Base-by-base conservation (phyloP, 495 filamentous ascomycete genomes). In the Tuber microsphaerosporum region DNA sequence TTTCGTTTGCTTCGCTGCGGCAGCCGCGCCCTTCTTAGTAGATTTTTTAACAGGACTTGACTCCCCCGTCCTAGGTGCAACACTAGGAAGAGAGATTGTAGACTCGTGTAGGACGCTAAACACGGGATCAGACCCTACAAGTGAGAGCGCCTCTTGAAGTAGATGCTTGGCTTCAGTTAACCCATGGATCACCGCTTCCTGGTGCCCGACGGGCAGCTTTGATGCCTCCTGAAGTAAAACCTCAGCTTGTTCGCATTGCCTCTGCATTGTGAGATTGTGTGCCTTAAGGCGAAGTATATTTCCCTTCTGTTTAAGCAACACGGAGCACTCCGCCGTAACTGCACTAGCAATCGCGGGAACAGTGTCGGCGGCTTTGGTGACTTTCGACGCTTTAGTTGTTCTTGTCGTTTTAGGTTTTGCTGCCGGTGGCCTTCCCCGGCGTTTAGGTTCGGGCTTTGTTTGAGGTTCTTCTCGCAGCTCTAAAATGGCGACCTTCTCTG, bases 41-140 rank as follows among this genome's bases (percentile, higher is more conserved):
- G 77, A 69, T 72, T 80, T 82, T 73, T 81, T 81, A 56, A 78
- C 48, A 80, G 82, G 76, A 26, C 76, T 70, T 9, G 65, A 65
- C 16, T 37, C 43, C 4, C 73, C 69, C 1, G 75, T 39, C 73
- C 79, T 80, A 41, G 74, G 48, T 42, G 77, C 77, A 51, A 83
- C 70, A 70, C 79, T 83, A 5, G 82, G 82, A 20, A 83, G 74
- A 69, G 82, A 83, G 61, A 83, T 80, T 12, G 82, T 97, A 9
- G 95, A 98, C 76, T 99, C 95, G 12, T 93, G 91, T 39, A 99
- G 86, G 26, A 94, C 90, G 56, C 92, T 95, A 83, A 94, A 97
- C 1, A 94, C 91, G 16, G 94, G 91, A 84, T 98, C 93, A 5
- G 87, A 86, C 20, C 89, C 86, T 84, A 99, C 90, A 71, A 90